Evolutionary conservation across 805 yeast species (phyloP).

Genomic region (Yamadazyma phyllophila): DNA sequence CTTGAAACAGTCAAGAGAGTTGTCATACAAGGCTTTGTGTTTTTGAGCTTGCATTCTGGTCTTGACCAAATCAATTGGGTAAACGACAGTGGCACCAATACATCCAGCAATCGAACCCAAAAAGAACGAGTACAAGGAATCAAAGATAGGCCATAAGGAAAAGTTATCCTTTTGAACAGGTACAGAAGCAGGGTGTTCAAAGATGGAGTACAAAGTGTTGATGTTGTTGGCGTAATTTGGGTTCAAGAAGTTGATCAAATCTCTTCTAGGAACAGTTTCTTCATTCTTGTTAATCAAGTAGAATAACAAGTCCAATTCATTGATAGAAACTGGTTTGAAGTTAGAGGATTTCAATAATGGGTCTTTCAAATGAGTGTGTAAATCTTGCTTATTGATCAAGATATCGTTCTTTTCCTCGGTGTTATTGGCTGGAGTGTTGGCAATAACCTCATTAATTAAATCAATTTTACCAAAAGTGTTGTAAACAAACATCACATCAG

Average conservation of each 20-base stretch:
- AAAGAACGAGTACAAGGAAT: conserved; percentile 81
- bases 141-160: conserved; percentile 49
- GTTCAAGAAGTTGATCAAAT: conserved; percentile 50
- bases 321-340: conserved; percentile 40
- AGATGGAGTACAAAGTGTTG: conserved; percentile 33
- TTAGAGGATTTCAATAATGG: conserved; percentile 42
- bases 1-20: conserved; percentile 80
- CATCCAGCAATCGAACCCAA: conserved; percentile 96
- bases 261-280: conserved; percentile 41
- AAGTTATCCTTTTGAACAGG: conserved; percentile 37
- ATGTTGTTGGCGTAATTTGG: conserved; percentile 47
- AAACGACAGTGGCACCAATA: conserved; percentile 96
- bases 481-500: conserved; percentile 40
- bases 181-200: conserved; percentile 42
- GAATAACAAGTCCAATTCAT: conserved; percentile 41
- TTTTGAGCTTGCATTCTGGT: conserved; percentile 98
- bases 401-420: conserved; percentile 40
- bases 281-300: conserved; percentile 37
- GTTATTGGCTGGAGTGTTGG: conserved; percentile 43
- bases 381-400: conserved; percentile 38
- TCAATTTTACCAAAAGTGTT: conserved; percentile 41
- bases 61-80: conserved; percentile 93
- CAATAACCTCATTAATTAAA: conserved; percentile 44
- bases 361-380: conserved; percentile 42
- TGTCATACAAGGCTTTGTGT: conserved; percentile 64